Conservation (phyloP, 1,284 basidiomycete genomes). For the Amylostereum areolatum region DNA sequence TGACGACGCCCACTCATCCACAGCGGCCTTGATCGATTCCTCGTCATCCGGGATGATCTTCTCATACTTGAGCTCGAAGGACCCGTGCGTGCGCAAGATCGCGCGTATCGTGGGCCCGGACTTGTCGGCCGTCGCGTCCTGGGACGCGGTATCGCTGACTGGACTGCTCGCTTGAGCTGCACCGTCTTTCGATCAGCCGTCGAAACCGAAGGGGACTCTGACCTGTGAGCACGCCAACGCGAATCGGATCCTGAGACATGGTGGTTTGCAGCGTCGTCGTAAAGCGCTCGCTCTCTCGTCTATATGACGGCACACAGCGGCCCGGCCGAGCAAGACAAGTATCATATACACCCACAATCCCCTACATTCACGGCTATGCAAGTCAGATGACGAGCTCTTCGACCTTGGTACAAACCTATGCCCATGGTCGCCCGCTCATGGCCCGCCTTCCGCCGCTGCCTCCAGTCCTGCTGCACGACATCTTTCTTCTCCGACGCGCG, state of each 20-base stretch:
- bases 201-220: neutral
- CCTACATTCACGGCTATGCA: neutral
- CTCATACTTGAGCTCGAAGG: constrained; percentile 28
- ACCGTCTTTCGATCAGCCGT: too few relatives aligned
- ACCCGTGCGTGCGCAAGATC: constrained; percentile 35
- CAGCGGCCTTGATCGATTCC: constrained; percentile 37
- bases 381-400: constrained; percentile 48
- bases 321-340: too few relatives aligned
- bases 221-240: constrained; percentile 4
- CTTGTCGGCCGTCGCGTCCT: constrained; percentile 46
- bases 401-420: constrained; percentile 59
- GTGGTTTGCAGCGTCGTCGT: too few relatives aligned
- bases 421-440: constrained; percentile 46
- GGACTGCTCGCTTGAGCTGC: too few relatives aligned
- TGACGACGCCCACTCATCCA: constrained; percentile 40
- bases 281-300: too few relatives aligned
- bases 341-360: neutral
- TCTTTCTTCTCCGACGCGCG: constrained; percentile 31
- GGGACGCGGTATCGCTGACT: constrained; percentile 69
- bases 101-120: constrained; percentile 60
- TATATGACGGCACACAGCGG: too few relatives aligned
- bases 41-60: constrained; percentile 61
- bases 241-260: neutral
- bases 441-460: constrained; percentile 44
- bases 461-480: constrained; percentile 41